These are phyloP conservation scores for Pelargonium nanum DNA, from an alignment of 345 rosid genomes.

Conservation along the genomic window DNA sequence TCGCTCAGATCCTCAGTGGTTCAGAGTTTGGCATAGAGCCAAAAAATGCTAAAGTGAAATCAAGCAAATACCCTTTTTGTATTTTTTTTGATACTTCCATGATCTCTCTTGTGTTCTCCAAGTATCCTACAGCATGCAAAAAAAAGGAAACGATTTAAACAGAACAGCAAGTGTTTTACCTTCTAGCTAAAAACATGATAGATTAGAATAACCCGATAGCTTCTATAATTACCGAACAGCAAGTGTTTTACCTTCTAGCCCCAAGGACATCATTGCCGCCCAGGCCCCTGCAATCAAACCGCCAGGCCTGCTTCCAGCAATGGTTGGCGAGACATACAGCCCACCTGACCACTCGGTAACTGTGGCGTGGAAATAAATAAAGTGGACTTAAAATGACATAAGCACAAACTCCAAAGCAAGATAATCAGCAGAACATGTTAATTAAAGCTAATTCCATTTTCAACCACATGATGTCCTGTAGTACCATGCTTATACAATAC, in stretches of 20 bases:
- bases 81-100: conserved; percentile 76
- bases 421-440: background rate
- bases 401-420: conserved; percentile 8
- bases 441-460: too few relatives aligned
- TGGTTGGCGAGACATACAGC: conserved; percentile 77
- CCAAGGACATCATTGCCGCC: conserved; percentile 88
- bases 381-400: conserved; percentile 10
- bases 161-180: background rate
- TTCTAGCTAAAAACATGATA: background rate
- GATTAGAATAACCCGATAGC: background rate
- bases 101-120: conserved; percentile 57
- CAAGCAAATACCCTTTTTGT: conserved; percentile 45
- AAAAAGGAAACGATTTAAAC: conserved; percentile 3
- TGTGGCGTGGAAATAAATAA: conserved; percentile 21
- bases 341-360: conserved; percentile 99
- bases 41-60: background rate
- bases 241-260: conserved; percentile 52
- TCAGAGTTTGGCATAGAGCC: background rate
- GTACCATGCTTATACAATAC: background rate
- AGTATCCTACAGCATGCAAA: conserved; percentile 41
- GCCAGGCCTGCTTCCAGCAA: conserved; percentile 96
- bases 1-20: background rate
- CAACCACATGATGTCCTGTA: background rate
- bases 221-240: background rate
- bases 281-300: conserved; percentile 85